These are phyloP conservation scores for Quercus agrifolia DNA, from an alignment of 306 rosid species.

Conservation along the genomic window DNA sequence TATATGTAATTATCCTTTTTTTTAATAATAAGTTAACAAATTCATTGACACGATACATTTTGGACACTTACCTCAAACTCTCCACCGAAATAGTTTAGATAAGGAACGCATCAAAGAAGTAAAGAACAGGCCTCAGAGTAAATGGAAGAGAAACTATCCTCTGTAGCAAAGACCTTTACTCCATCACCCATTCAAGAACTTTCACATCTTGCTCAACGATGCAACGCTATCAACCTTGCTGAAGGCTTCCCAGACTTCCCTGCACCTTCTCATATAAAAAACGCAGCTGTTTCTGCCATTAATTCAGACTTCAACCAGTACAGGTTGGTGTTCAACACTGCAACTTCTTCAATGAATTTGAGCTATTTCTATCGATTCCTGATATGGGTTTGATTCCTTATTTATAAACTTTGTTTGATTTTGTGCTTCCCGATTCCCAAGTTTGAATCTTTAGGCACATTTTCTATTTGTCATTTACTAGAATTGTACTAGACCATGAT, in stretches of 20 bases:
- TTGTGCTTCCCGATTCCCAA: neutral
- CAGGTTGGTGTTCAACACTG: conserved; percentile 35
- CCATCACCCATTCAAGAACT: conserved; percentile 79
- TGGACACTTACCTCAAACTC: no score
- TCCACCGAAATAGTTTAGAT: no score
- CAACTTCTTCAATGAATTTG: neutral
- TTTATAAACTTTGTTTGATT: neutral
- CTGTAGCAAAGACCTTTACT: conserved; percentile 54
- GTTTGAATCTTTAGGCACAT: neutral
- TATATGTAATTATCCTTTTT: no score
- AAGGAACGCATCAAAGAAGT: neutral
- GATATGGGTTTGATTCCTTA: neutral
- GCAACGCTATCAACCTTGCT: conserved; percentile 82
- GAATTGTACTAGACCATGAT: neutral
- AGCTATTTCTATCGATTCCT: neutral
- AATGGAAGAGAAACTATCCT: conserved; percentile 65
- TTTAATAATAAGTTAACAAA: no score
- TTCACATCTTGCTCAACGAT: conserved; percentile 66
- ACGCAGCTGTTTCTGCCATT: conserved; percentile 78
- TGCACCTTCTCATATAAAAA: conserved; percentile 56
- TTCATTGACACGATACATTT: no score
- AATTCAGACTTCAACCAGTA: conserved; percentile 74
- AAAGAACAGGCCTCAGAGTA: neutral
- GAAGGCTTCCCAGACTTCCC: conserved; percentile 95
- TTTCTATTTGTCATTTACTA: neutral